Evolutionary conservation across 345 rosid genomes (phyloP), one percentile per base, ranked within the genome.

Genomic region (Brassica juncea): DNA sequence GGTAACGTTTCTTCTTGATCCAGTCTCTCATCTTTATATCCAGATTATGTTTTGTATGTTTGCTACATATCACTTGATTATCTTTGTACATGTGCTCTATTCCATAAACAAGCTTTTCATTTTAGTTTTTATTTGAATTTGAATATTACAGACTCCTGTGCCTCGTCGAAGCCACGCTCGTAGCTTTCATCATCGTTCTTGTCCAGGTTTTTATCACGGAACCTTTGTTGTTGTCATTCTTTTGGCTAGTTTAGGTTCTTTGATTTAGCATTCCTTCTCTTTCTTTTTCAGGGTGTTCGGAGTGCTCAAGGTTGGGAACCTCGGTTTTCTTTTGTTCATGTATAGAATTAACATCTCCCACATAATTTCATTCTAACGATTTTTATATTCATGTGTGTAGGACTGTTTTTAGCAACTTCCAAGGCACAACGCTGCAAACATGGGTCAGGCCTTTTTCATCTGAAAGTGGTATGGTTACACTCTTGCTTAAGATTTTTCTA

Each of bases 391-490:
- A 28, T 75, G n/a, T 62, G 42, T 66, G 70, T 66, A 76, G 84
- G 76, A 72, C 66, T 52, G 37, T 77, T 72, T 12, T 81, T 71
- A 83, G 64, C 75, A 66, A 79, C 67, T 77, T 74, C 75, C 84
- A 58, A 32, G 77, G 73, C 47, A 42, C 83, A 70, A 11, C 84
- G 79, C 75, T 86, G 77, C 84, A 79, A 74, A 77, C 72, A 61
- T 88, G 87, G 87, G 84, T 70, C 83, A 79, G 87, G 75, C 72
- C 86, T 52, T 91, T 86, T 82, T 91, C 97, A 70, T 88, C 97
- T 62, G 94, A 88, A 39, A 82, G 80, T 77, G 92, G 97, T 91
- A 79, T 73, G 84, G 78, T 80, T 52, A 23, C 79, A 0, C 34
- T 58, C 72, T 68, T n/a, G n/a, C 62, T 37, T 4, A n/a, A 14